Percentiles rank a stretch among this genome's conserved stretches.
Conservation (phyloP, 805 yeast genomes). For the Saturnispora halmiae region DNA sequence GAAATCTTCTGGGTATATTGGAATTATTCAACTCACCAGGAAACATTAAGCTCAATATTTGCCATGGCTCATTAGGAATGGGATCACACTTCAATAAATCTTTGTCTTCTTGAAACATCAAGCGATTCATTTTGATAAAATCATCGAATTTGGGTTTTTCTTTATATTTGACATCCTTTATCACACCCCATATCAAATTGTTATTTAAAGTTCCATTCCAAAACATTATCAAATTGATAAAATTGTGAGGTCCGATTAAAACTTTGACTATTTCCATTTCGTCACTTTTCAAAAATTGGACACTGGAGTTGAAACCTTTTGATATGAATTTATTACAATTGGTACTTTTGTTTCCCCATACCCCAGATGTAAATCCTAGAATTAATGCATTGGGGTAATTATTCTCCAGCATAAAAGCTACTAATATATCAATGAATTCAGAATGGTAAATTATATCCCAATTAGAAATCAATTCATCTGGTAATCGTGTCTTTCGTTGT, state of each 20-base stretch:
- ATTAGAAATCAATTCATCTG: slow-evolving; percentile 9
- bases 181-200: slow-evolving; percentile 21
- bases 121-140: slow-evolving; percentile 13
- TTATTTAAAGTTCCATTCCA: slow-evolving; percentile 24
- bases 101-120: slow-evolving; percentile 23
- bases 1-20: slow-evolving; percentile 20
- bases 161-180: slow-evolving; percentile 5
- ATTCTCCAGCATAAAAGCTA: slow-evolving; percentile 25
- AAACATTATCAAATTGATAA: slow-evolving; percentile 33
- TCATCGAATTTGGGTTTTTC: not conserved
- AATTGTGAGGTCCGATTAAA: slow-evolving; percentile 32
- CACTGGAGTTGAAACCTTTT: slow-evolving; percentile 28
- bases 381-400: slow-evolving; percentile 32
- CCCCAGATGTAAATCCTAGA: slow-evolving; percentile 31
- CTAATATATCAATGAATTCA: slow-evolving; percentile 35
- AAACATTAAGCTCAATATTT: slow-evolving; percentile 13
- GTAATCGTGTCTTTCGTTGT: slow-evolving; percentile 1
- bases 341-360: slow-evolving; percentile 22
- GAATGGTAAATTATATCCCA: slow-evolving; percentile 18
- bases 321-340: slow-evolving; percentile 16
- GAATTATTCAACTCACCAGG: not conserved
- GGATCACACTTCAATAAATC: slow-evolving; percentile 18
- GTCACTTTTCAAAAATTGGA: slow-evolving; percentile 33
- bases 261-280: slow-evolving; percentile 37
- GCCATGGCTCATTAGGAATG: slow-evolving; percentile 12